These are phyloP conservation scores for Fusarium oxysporum DNA, from an alignment of 2,329 filamentous ascomycete species.

Conservation along the genomic window DNA sequence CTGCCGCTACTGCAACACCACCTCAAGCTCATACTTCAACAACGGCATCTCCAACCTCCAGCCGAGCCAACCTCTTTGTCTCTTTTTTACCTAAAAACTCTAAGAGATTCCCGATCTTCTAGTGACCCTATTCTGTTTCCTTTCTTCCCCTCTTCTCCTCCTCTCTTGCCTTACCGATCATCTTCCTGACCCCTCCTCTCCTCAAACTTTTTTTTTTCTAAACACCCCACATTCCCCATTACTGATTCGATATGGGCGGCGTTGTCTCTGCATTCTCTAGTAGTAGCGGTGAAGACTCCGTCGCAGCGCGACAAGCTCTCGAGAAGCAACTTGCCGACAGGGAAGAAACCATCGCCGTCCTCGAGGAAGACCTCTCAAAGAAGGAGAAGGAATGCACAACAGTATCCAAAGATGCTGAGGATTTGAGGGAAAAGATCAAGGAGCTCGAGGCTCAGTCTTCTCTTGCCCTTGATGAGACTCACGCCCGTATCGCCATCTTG, in stretches of 20 bases:
- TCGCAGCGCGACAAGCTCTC: slow-evolving; percentile 49
- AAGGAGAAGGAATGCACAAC: slow-evolving; percentile 53
- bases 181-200: slow-evolving; percentile 10
- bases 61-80: slow-evolving; percentile 29
- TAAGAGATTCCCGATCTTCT: slow-evolving; percentile 12
- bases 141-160: slow-evolving; percentile 12
- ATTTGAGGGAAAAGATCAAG: slow-evolving; percentile 54
- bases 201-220: not conserved
- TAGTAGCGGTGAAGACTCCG: slow-evolving; percentile 49
- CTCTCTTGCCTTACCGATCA: not conserved
- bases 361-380: slow-evolving; percentile 50
- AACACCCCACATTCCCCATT: slow-evolving; percentile 31
- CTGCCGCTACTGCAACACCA: slow-evolving; percentile 31
- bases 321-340: slow-evolving; percentile 55
- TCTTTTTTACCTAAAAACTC: slow-evolving; percentile 10
- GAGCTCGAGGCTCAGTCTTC: slow-evolving; percentile 49
- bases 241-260: slow-evolving; percentile 53
- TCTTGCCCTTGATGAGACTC: slow-evolving; percentile 47
- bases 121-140: slow-evolving; percentile 4
- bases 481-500: slow-evolving; percentile 50
- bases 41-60: slow-evolving; percentile 31
- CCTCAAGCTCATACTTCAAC: slow-evolving; percentile 24
- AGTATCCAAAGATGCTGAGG: slow-evolving; percentile 52
- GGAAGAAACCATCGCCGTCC: slow-evolving; percentile 51
- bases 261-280: slow-evolving; percentile 54